These are phyloP conservation scores for Talaromyces sp. DNA, from an alignment of 2,329 filamentous ascomycete species.

Conservation along the genomic window DNA sequence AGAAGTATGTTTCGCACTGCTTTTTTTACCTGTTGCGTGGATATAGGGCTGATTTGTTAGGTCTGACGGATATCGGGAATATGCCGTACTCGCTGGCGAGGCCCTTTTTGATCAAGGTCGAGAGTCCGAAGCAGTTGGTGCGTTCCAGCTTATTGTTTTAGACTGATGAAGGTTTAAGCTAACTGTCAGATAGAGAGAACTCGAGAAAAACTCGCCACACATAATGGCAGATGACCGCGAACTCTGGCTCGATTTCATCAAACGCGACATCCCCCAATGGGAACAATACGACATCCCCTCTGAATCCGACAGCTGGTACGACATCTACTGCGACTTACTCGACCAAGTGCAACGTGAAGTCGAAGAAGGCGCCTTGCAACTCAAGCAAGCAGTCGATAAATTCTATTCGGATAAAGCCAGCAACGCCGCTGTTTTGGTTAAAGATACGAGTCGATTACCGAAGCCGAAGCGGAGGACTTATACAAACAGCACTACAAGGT, in stretches of 20 bases:
- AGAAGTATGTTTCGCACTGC: slow-evolving; percentile 15
- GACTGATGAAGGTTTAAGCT: slow-evolving; percentile 14
- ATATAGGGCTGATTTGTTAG: slow-evolving; percentile 30
- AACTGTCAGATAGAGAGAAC: slow-evolving; percentile 42
- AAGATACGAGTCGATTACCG: slow-evolving; percentile 9
- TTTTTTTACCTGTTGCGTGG: not conserved
- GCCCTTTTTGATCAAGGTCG: slow-evolving; percentile 68
- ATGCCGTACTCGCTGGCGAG: slow-evolving; percentile 66
- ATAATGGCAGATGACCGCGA: slow-evolving; percentile 67
- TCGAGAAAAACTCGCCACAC: slow-evolving; percentile 76
- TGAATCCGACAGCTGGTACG: slow-evolving; percentile 70
- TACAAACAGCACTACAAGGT: slow-evolving; percentile 22
- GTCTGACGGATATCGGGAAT: slow-evolving; percentile 68
- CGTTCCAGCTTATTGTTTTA: slow-evolving; percentile 23
- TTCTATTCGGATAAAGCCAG: slow-evolving; percentile 59
- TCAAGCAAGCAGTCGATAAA: slow-evolving; percentile 58
- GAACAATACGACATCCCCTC: slow-evolving; percentile 65
- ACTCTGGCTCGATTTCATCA: slow-evolving; percentile 77
- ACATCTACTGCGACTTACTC: slow-evolving; percentile 71
- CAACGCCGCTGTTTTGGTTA: slow-evolving; percentile 40
- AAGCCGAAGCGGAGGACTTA: slow-evolving; percentile 12
- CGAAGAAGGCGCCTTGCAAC: slow-evolving; percentile 56
- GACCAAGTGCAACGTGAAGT: slow-evolving; percentile 59
- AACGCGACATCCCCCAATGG: slow-evolving; percentile 69
- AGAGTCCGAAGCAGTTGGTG: slow-evolving; percentile 71